Evolutionary conservation across 352 stramenopile species (phyloP), one percentile per base, ranked within the genome.

Genomic region (Blastocystis sp.): DNA sequence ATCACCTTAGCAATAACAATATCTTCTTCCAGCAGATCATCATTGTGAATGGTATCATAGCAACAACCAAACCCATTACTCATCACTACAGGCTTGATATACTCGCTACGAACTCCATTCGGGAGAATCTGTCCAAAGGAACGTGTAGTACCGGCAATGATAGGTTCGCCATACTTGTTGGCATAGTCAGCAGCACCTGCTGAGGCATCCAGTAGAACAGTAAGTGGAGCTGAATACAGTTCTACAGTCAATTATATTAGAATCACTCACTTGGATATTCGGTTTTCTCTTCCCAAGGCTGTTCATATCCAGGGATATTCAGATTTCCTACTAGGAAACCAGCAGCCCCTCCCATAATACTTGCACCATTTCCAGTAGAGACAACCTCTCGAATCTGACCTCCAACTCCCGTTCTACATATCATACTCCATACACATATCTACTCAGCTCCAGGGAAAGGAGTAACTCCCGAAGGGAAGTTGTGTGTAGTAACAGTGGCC

Each of bases 41-140:
- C 99, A 21, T 88, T 89, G 61, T 93, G 93, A 90, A 99, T 96
- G 46, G 91, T 89, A 27, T 89, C 94, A 88, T 98, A 95, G 42
- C 99, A 91, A 88, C 97, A 93, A 39, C 97, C 97, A 37, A 98
- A 91, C 85, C 97, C 97, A 4, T 96, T 96, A 61, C 95, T 98
- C 88, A 99, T 99, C 96, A 99, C 98, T 89, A 99, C 98, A 32
- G 97, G 97, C 91, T 99, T 99, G 85, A 99, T 95, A 93, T 97
- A 99, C 89, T 99, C 97, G 87, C 94, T 95, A 37, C 97, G 93
- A 87, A 98, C 94, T 51, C 95, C 95, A 77, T 92, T 95, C 0
- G 94, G 93, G 63, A 98, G 90, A 27, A 95, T 91, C 92, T 98
- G 94, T 19, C 97, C 97, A 88, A 99, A 99, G 16, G 93, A 97